These are phyloP conservation scores for Schoenoplectus triqueter DNA, from an alignment of 202 grass and related monocot species.

Conservation along the genomic window DNA sequence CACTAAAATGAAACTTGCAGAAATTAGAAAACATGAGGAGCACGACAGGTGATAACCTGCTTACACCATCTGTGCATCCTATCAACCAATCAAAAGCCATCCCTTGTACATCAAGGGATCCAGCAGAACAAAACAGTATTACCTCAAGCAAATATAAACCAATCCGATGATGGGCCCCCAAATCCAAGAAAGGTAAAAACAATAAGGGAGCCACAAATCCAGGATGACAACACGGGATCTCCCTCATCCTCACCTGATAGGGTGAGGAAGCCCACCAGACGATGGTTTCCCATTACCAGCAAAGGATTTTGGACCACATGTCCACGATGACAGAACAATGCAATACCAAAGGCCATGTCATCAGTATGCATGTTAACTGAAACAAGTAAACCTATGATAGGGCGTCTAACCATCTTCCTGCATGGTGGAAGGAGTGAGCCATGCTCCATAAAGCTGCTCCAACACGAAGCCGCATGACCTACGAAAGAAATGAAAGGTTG, in stretches of 20 bases:
- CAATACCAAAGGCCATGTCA: constrained; percentile 8
- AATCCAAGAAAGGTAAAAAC: neutral
- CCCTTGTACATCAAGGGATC: neutral
- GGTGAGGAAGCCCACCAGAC: neutral
- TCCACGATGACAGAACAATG: neutral
- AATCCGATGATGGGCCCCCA: neutral
- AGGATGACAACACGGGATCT: neutral
- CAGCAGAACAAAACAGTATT: no score
- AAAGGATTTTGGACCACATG: constrained; percentile 38
- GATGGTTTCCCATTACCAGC: constrained; percentile 32
- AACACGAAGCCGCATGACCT: constrained; percentile 33
- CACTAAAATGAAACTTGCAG: neutral
- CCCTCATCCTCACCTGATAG: neutral
- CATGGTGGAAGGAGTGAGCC: constrained; percentile 35
- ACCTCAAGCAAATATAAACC: neutral
- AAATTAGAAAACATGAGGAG: neutral
- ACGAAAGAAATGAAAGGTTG: constrained; percentile 35
- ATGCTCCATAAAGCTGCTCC: constrained; percentile 26
- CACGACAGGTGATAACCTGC: no score
- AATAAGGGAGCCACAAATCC: no score
- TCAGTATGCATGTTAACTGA: constrained; percentile 22
- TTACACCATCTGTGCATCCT: no score
- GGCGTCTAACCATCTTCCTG: constrained; percentile 1
- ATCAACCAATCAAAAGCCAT: neutral
- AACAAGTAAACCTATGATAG: neutral